phyloP scores from a whole-genome alignment of 768 basidiomycete genomes.

The Macrolepiota fuliginosa region DNA sequence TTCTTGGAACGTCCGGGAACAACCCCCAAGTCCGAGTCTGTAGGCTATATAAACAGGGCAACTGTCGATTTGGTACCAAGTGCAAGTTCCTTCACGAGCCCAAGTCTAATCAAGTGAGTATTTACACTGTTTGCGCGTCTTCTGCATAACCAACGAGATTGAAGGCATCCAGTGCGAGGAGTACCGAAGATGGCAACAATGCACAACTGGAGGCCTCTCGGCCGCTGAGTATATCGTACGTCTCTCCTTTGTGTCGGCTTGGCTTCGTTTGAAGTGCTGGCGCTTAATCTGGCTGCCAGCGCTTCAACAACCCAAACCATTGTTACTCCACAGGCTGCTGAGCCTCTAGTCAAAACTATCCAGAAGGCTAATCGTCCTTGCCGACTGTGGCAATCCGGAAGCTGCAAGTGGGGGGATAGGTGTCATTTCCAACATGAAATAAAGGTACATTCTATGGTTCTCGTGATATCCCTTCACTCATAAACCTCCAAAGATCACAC shows the following conservation, averaged over 20 bases:
- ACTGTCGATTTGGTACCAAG: slow-evolving; percentile 6
- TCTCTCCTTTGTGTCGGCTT: background rate
- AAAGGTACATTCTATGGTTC: background rate
- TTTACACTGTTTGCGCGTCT: background rate
- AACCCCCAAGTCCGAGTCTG: background rate
- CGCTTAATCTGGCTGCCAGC: background rate
- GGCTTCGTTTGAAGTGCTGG: background rate
- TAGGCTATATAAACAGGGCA: background rate
- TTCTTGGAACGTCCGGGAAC: background rate
- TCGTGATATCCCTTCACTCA: background rate
- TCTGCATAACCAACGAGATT: background rate
- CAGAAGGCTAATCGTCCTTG: background rate
- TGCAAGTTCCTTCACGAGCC: slow-evolving; percentile 8
- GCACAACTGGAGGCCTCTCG: background rate
- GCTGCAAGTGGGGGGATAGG: slow-evolving; percentile 7
- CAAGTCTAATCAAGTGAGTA: background rate
- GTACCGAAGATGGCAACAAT: background rate
- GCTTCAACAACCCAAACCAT: background rate
- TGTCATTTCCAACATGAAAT: slow-evolving; percentile 8
- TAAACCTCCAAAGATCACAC: background rate
- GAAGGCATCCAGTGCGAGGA: background rate
- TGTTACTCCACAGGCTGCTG: background rate
- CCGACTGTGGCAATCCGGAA: slow-evolving; percentile 1
- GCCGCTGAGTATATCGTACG: background rate
- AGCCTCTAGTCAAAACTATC: background rate